phyloP scores from a whole-genome alignment of 176 grass and related monocot genomes.

The Pontederia paniculata region DNA sequence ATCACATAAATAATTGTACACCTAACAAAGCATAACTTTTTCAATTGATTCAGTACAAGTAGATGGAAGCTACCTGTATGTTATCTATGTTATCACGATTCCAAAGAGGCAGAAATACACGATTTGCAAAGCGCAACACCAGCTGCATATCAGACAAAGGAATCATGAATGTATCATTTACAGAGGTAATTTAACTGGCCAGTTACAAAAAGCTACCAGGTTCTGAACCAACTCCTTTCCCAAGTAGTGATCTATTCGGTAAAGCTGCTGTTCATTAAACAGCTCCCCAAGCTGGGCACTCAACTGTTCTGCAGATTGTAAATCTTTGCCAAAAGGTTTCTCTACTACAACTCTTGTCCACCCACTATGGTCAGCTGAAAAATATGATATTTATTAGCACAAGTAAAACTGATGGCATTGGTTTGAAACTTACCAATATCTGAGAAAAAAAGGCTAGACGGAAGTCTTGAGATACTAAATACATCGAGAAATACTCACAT shows the following conservation, averaged over 20 bases:
- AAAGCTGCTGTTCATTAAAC: slow-evolving; percentile 14
- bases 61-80: slow-evolving; percentile 7
- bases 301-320: slow-evolving; percentile 16
- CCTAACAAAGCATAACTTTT: neutral
- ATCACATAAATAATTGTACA: too few relatives aligned
- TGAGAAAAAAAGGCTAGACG: neutral
- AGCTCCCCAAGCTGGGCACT: slow-evolving; percentile 17
- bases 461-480: too few relatives aligned
- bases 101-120: slow-evolving; percentile 18
- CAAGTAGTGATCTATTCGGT: slow-evolving; percentile 22
- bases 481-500: too few relatives aligned
- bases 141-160: slow-evolving; percentile 6
- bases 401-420: neutral
- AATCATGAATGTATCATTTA: neutral
- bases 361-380: slow-evolving; percentile 13
- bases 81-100: slow-evolving; percentile 22
- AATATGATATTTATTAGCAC: neutral
- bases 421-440: neutral
- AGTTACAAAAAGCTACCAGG: slow-evolving; percentile 12
- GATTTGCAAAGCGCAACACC: slow-evolving; percentile 16
- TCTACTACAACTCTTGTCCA: slow-evolving; percentile 13
- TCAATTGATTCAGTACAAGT: neutral
- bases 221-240: slow-evolving; percentile 23
- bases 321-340: slow-evolving; percentile 16
- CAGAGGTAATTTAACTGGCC: too few relatives aligned